Base-by-base conservation (phyloP, 1,284 basidiomycete species). In the Austroboletus novae-zelandiae region DNA sequence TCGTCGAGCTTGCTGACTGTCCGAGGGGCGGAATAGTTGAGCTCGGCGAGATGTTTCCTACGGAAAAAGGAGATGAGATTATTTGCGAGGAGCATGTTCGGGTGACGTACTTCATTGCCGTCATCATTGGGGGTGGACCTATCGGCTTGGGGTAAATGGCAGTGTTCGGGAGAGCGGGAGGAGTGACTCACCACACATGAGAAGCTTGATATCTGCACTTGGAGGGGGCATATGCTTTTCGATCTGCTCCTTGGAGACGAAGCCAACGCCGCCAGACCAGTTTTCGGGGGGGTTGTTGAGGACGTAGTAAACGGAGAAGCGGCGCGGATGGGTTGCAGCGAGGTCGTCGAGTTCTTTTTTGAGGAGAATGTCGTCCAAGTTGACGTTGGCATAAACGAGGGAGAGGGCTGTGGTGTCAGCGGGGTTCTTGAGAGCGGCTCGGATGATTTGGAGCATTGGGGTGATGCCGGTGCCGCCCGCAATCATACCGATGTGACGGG, bases 391-490 rank as follows among this genome's bases (percentile, higher is more conserved):
- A 72, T 98, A 99, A 69, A 99, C 91, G 59, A 99, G 81, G 55
- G 75, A 81, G 61, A 94, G 72, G 64, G 81, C 82, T 31, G 96
- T 98, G 59, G 72, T 77, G 78, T 98, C 96, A 43, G 72, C 67
- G 8, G 90, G 84, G 75, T 96, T 91, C 72, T 91, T 89, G 65
- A 96, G 80, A 10, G 85, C 84, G 25, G 94, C 90, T 56, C 88
- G 84, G 72, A 98, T 89, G 75, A 99, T 93, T 72, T 98, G 97
- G 61, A 95, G 85, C 94, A 97, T 96, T 60, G 96, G 96, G 0
- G 97, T 98, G 69, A 99, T 96, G 56, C 96, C 96, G 5, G 96
- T 91, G 25, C 89, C 89, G 40, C 96, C 96, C 18, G 96, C 95
- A 61, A 99, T 95, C 94, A 99, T 96, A 63, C 94, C 91, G 53